Evolutionary conservation across 257 asterid genomes (phyloP), one percentile per base, ranked within the genome.

Genomic region (Leptodermis oblonga): DNA sequence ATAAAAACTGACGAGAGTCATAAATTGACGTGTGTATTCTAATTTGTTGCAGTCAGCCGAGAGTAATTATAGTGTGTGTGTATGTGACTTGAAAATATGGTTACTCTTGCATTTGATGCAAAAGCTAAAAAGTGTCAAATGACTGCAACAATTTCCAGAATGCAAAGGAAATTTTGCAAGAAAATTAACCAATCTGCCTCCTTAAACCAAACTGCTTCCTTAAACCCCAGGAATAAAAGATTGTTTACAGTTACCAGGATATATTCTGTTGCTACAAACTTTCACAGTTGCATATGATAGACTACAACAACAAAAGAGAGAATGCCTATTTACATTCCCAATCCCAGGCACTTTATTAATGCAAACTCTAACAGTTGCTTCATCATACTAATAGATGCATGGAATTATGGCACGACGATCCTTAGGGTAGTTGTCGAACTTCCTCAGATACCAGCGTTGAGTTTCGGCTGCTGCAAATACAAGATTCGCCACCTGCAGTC

Each of bases 401-500:
- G 99, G 96, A 67, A 91, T 64, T 45, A 91, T 80, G 25, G 90
- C 90, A 30, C 20, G 62, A 67, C 97, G 92, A 53, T 83, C 74
- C 64, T 68, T 80, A 11, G 99, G 99, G 72, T 94, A 94, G 74
- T 85, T 79, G 46, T 91, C 99, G 23, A 94, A 94, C 70, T 87
- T 91, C 46, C 66, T 79, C 48, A 78, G 78, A 81, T 94, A 91
- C 96, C 97, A 94, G 73, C 77, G 85, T 1, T 89, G 97, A 28
- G 97, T 86, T 79, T 89, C 96, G n/a, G 73, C 82, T 1, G 99
- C 96, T 37, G 92, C 88, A 43, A 91, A 77, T 45, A 74, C 73
- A 65, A 94, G 97, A 81, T 94, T 94, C 26, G 87, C 86, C 75
- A 85, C 95, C 97, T 94, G 86, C 86, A 80, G 77, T 46, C 69